A percentile compares a stretch with the other conserved stretches of the same genome.
Conservation (phyloP, 169 alveolate species). For the Plasmodium relictum region DNA sequence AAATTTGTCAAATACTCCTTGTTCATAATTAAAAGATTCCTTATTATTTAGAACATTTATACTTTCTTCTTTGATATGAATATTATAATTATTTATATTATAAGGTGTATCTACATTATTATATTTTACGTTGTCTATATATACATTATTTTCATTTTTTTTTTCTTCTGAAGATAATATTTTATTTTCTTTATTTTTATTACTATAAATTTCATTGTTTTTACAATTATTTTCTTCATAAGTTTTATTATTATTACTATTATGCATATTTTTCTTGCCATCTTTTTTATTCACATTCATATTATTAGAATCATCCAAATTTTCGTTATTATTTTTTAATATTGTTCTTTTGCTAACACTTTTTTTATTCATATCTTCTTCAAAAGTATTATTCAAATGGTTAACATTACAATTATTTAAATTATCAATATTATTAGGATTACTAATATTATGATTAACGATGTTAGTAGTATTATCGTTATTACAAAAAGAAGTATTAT, state of each 20-base stretch:
- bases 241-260: not conserved
- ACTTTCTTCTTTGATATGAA: too few species aligned
- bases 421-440: not conserved
- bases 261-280: not conserved
- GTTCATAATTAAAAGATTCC: conserved; percentile 3
- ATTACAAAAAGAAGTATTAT: not conserved
- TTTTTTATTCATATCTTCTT: conserved; percentile 9
- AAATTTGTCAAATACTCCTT: not conserved
- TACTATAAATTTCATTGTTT: not conserved
- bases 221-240: not conserved
- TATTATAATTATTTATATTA: too few species aligned
- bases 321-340: not conserved
- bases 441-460: not conserved
- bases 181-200: not conserved
- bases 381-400: not conserved
- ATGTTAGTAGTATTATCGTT: not conserved
- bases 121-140: not conserved
- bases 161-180: not conserved
- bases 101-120: not conserved
- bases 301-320: not conserved
- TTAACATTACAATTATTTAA: not conserved
- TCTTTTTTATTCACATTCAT: not conserved
- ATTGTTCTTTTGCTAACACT: conserved; percentile 5
- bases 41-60: not conserved
- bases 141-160: not conserved